Conservation (phyloP, 352 stramenopile species). For the Globisporangium alternatum region DNA sequence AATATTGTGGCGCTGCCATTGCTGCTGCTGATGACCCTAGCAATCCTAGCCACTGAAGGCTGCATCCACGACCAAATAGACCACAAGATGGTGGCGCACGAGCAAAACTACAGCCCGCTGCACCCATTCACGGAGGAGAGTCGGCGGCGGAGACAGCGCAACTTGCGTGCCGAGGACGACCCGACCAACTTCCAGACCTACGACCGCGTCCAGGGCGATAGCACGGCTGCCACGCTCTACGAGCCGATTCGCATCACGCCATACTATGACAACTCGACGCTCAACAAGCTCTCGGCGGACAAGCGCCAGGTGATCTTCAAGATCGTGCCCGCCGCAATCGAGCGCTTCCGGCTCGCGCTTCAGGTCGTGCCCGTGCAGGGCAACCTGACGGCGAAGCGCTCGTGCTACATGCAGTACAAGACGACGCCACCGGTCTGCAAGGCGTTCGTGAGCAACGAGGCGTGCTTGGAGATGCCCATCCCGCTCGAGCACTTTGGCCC, state of each 20-base stretch:
- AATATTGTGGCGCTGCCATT: neutral
- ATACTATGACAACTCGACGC: constrained; percentile 57
- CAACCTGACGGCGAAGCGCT: constrained; percentile 57
- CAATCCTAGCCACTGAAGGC: neutral
- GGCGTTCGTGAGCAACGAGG: constrained; percentile 44
- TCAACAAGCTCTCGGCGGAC: constrained; percentile 29
- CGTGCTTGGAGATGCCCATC: constrained; percentile 75
- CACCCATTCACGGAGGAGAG: constrained; percentile 18
- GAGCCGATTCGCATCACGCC: constrained; percentile 60
- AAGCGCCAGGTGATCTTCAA: constrained; percentile 43
- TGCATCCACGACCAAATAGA: constrained; percentile 28
- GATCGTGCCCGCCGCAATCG: constrained; percentile 68
- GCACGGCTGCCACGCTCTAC: constrained; percentile 25
- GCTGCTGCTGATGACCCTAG: constrained; percentile 2
- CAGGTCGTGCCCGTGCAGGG: constrained; percentile 63
- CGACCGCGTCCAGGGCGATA: constrained; percentile 29
- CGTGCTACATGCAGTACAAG: constrained; percentile 52
- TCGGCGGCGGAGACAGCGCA: neutral
- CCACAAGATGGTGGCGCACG: constrained; percentile 19
- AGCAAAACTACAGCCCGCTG: constrained; percentile 15
- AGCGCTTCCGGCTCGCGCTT: constrained; percentile 46
- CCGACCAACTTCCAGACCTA: constrained; percentile 34
- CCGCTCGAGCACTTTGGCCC: constrained; percentile 56
- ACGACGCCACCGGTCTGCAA: constrained; percentile 59
- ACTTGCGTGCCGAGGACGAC: constrained; percentile 10